Evolutionary conservation across 495 filamentous ascomycete species (phyloP), one percentile per base, ranked within the genome.

Genomic region (Lepidopterella palustris): DNA sequence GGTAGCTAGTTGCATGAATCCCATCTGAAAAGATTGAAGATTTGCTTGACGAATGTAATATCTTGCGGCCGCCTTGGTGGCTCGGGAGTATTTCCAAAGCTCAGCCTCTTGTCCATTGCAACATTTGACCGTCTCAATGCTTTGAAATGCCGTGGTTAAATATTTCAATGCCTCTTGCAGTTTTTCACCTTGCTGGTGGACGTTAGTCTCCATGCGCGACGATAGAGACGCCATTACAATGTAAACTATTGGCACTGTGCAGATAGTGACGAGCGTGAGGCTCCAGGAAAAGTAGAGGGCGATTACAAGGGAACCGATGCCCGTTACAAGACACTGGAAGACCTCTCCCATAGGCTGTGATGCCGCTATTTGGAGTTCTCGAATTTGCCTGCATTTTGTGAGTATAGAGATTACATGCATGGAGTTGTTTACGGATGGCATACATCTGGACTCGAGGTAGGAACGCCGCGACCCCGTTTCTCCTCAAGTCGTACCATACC

Each of bases 121-220:
- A 31, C 80, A 86, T 70, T 97, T 97, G 64, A 97, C 90, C 0
- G 88, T 83, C 58, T 95, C 90, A 47, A 98, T 92, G 4, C 81
- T 81, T 0, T 78, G 74, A 11, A 91, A 80, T 0, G 90, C 82
- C 24, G 80, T 86, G 27, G 81, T 86, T 11, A 83, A 82, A 29
- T 82, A 75, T 70, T 91, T 92, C 0, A 90, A 85, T 0, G 92
- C 90, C 55, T 77, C 68, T 3, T 79, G 78, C 0, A 97, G 81
- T 61, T 88, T 81, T 0, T 68, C 66, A 62, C 86, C 83, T 68
- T 98, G 92, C 11, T 67, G 74, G 58, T 82, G 79, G 31, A 95
- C 86, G 28, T 80, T 83, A 5, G 79, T 67, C 53, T 86, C 83
- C 53, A 93, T 80, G 47, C 73, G 77, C 0, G 76, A 70, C 1